Evolutionary conservation across 164 flowering plant species (phyloP), one percentile per base, ranked within the genome.

Genomic region (Vitis labrusca): DNA sequence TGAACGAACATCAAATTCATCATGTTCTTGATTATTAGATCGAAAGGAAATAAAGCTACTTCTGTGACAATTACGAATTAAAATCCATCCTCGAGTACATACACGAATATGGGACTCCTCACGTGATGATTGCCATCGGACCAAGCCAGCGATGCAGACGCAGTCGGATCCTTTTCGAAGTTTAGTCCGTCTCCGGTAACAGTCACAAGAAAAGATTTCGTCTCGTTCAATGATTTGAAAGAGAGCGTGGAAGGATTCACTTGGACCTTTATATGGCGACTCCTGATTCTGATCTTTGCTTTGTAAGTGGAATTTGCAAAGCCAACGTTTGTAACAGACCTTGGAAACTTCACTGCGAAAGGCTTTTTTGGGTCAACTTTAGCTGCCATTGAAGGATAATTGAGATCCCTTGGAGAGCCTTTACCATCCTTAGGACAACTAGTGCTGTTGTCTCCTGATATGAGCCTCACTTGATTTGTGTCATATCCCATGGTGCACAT

Each of bases 331-430:
- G 44, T 37, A 37, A 37, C 44, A 3, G 5, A 5, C 44, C 44
- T 37, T 6, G 44, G 44, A 67, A 56, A 56, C 8, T 1, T 48
- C 9, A 47, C 12, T 9, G 47, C 13, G 54, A 57, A 67, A 56
- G 49, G n/a, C 8, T 5, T 11, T 48, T 1, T 37, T 10, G n/a
- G 15, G 2, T 9, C 7, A 30, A 70, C 16, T n/a, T 1, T 13
- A 56, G 15, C 49, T 5, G 61, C 37, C 65, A 64, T 61, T 29
- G 64, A 64, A 9, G 53, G 73, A 61, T 62, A 70, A 47, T 37
- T 70, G 53, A 62, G 59, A 51, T 61, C 65, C 12, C 32, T 63
- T 7, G 65, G 27, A 1, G 59, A 3, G 16, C 58, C n/a, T 44
- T 0, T 44, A 2, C 10, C 10, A 11, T 32, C 48, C 19, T 68